Evolutionary conservation across 139 green algal genomes (phyloP), one percentile per base, ranked within the genome.

Genomic region (Pedinophyceae sp.): DNA sequence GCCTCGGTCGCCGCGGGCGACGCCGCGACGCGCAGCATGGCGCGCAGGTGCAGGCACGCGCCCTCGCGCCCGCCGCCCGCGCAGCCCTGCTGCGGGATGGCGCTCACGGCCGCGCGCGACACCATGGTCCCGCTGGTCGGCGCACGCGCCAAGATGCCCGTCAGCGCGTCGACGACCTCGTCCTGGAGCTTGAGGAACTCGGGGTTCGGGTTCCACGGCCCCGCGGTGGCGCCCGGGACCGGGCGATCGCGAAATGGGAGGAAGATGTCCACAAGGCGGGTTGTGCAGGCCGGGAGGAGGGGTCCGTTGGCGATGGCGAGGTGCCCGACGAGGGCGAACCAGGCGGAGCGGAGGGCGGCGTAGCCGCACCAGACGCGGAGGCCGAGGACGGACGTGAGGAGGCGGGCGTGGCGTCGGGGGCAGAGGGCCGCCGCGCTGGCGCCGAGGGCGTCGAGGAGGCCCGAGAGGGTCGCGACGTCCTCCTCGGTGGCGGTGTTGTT

Each of bases 41-140:
- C 79, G 2, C 58, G 61, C 48, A 93, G 57, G 67, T 79, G 85
- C 26, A 87, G 62, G 72, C 81, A 90, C 59, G 83, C 79, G 3
- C 62, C 66, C 55, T 64, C 60, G 34, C 78, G 64, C 34, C 34
- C 34, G n/a, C n/a, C n/a, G n/a, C n/a, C n/a, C n/a, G n/a, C n/a
- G n/a, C n/a, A n/a, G n/a, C n/a, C n/a, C 68, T 83, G 82, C 71
- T 86, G 73, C 0, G 82, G 80, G 46, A 81, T 67, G 46, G 66
- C 54, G n/a, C 59, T 41, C 7, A 70, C 53, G 18, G 86, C 51
- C 28, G 84, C 55, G 1, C 68, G 67, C 30, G 87, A 57, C 43
- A 85, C 52, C 7, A 59, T 64, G 18, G 62, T 60, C 1, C 66
- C 58, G 2, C 80, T 65, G 0, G 80, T 86, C 18, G 82, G 82